Conservation (phyloP, 371 early-diverging fungal genomes). For the Zopfochytrium polystomum region DNA sequence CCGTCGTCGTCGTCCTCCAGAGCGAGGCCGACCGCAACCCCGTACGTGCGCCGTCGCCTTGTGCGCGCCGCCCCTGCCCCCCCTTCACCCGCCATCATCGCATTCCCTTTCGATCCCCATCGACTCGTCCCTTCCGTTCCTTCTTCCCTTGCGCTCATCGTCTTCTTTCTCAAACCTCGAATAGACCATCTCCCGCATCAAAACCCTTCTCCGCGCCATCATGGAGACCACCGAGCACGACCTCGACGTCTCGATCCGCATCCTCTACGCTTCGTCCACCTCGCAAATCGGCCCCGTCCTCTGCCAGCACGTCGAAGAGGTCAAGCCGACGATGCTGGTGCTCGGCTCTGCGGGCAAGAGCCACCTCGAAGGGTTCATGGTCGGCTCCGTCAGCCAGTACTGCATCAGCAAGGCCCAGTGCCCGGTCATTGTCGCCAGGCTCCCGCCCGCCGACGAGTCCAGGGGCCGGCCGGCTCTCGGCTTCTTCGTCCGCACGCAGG, state of each 20-base stretch:
- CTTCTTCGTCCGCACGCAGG: no score
- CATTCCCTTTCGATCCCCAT: no score
- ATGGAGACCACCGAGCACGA: conserved; percentile 12
- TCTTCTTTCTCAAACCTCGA: no score
- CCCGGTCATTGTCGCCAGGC: not conserved
- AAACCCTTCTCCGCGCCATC: conserved; percentile 25
- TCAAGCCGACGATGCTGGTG: conserved; percentile 24
- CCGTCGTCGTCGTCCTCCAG: conserved; percentile 17
- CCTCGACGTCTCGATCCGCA: conserved; percentile 17
- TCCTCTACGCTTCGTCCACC: conserved; percentile 6
- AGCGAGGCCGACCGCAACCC: conserved; percentile 24
- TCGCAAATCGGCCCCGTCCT: conserved; percentile 22
- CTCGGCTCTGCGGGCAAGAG: conserved; percentile 30
- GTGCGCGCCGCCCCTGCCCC: no score
- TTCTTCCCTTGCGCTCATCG: no score
- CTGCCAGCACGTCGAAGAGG: conserved; percentile 16
- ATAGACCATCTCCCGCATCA: conserved; percentile 21
- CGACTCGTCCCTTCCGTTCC: no score
- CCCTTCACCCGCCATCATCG: no score
- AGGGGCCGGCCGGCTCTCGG: no score
- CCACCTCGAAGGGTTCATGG: conserved; percentile 23
- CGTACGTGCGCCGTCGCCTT: conserved; percentile 14
- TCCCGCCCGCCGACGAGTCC: no score
- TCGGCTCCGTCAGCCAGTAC: conserved; percentile 30
- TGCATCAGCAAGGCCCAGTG: conserved; percentile 27